Evolutionary conservation across 352 stramenopile genomes (phyloP).

Genomic region (Blastocystis sp.): DNA sequence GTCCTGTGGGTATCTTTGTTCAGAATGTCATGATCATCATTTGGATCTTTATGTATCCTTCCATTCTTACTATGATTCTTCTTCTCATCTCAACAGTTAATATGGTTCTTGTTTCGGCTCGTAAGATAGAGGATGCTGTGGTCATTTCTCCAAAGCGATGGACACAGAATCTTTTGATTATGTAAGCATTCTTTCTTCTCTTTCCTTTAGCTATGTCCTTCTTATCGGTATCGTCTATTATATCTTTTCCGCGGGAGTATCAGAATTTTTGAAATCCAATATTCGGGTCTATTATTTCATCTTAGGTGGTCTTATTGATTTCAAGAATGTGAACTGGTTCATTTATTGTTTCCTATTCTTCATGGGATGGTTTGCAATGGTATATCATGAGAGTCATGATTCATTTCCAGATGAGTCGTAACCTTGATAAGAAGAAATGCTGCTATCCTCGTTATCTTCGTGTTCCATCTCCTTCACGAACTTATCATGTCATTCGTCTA

Average conservation of each 20-base stretch:
- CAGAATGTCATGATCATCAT: slow-evolving; percentile 55
- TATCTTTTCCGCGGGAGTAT: neutral
- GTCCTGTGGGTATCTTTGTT: slow-evolving; percentile 50
- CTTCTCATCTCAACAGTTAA: slow-evolving; percentile 21
- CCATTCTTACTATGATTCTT: slow-evolving; percentile 19
- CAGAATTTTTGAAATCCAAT: neutral
- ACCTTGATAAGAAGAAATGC: slow-evolving; percentile 28
- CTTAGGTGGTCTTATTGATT: slow-evolving; percentile 30
- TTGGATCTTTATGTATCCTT: slow-evolving; percentile 54
- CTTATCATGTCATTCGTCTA: neutral
- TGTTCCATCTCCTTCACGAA: neutral
- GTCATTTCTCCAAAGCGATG: slow-evolving; percentile 19
- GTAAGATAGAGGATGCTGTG: slow-evolving; percentile 21
- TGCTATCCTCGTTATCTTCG: slow-evolving; percentile 38
- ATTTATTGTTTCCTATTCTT: slow-evolving; percentile 50
- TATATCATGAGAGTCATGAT: neutral
- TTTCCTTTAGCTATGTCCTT: neutral
- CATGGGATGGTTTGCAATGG: slow-evolving; percentile 41
- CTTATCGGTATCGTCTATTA: slow-evolving; percentile 33
- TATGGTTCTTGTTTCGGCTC: slow-evolving; percentile 22
- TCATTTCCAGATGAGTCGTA: slow-evolving; percentile 24
- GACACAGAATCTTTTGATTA: slow-evolving; percentile 40
- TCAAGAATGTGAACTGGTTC: slow-evolving; percentile 49
- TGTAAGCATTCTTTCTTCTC: neutral
- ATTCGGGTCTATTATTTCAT: slow-evolving; percentile 17